A percentile compares a stretch with the other conserved stretches of the same genome.
Evolutionary conservation across 306 rosid genomes (phyloP).

Genomic region (Pachyrhizus erosus): DNA sequence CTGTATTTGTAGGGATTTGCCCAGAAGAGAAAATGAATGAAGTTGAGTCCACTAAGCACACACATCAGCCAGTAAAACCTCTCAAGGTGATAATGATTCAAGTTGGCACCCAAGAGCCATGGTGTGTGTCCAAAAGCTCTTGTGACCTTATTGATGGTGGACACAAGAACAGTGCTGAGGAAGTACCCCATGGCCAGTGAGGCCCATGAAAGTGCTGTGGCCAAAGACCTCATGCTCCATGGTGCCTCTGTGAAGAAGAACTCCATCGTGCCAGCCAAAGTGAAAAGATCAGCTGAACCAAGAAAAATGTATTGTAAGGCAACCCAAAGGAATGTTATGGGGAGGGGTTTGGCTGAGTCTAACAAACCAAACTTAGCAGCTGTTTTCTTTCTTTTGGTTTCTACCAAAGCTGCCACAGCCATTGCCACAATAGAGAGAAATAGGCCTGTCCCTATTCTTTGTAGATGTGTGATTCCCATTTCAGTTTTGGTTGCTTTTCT

Average conservation of each 20-base stretch:
- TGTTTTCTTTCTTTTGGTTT: conserved; percentile 67
- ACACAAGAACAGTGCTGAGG: conserved; percentile 71
- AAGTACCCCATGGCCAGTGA: conserved; percentile 82
- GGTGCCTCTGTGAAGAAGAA: conserved; percentile 92
- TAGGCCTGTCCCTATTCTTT: conserved; percentile 75
- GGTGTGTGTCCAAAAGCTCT: conserved; percentile 54
- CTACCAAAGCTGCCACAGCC: conserved; percentile 86
- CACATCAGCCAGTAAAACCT: conserved; percentile 86
- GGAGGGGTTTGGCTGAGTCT: conserved; percentile 59
- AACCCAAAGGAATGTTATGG: conserved; percentile 77
- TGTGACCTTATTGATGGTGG: conserved; percentile 58
- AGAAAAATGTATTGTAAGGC: conserved; percentile 74
- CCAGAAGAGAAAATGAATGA: conserved; percentile 67
- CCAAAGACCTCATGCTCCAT: conserved; percentile 71
- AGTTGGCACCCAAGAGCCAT: conserved; percentile 67
- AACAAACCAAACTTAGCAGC: conserved; percentile 44
- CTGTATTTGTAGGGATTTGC: conserved; percentile 63
- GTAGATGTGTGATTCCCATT: conserved; percentile 68
- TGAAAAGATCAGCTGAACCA: conserved; percentile 85
- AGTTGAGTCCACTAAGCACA: conserved; percentile 67
- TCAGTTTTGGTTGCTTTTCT: conserved; percentile 65
- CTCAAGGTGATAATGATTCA: conserved; percentile 76
- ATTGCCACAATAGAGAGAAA: conserved; percentile 71
- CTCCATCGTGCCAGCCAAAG: conserved; percentile 83
- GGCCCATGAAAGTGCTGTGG: conserved; percentile 82